A percentile compares a stretch with the other conserved stretches of the same genome.
Conservation (phyloP, 257 asterid species). For the Salvia miltiorrhiza region DNA sequence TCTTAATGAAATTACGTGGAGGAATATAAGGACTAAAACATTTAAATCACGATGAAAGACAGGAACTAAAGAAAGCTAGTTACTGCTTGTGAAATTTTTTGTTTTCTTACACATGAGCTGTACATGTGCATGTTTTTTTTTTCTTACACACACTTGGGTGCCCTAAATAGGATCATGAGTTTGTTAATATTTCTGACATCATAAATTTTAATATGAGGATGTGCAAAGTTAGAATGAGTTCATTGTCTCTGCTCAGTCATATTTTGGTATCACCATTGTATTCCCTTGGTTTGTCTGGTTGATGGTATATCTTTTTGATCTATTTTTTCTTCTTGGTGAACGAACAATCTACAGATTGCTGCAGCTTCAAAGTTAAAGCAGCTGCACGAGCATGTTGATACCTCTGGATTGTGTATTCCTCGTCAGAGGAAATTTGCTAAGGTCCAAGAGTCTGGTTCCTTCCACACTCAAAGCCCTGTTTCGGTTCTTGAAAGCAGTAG, state of each 20-base stretch:
- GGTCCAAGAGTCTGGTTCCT: conserved; percentile 35
- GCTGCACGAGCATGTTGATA: conserved; percentile 16
- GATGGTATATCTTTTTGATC: not conserved
- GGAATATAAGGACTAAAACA: not conserved
- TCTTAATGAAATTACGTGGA: not conserved
- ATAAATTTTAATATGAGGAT: not conserved
- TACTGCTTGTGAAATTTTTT: not conserved
- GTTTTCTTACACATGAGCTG: not conserved
- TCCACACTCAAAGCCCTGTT: conserved; percentile 63
- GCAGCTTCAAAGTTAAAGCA: conserved; percentile 27
- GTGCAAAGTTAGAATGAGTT: not conserved
- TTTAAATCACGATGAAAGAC: not conserved
- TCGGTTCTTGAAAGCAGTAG: conserved; percentile 70
- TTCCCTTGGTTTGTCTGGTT: not conserved
- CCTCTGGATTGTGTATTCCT: conserved; percentile 11
- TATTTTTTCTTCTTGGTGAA: conserved; percentile 11
- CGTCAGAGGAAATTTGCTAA: conserved; percentile 21
- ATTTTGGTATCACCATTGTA: conserved; percentile 1
- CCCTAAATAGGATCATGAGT: not conserved
- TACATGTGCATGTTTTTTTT: not conserved
- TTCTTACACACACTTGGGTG: not conserved
- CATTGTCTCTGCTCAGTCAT: not conserved
- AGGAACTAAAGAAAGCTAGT: not conserved
- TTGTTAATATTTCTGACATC: not conserved
- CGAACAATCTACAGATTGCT: conserved; percentile 22